A percentile compares a stretch with the other conserved stretches of the same genome.
Conservation (phyloP, 192 early-diverging fungal species). For the Allomyces macrogynus region DNA sequence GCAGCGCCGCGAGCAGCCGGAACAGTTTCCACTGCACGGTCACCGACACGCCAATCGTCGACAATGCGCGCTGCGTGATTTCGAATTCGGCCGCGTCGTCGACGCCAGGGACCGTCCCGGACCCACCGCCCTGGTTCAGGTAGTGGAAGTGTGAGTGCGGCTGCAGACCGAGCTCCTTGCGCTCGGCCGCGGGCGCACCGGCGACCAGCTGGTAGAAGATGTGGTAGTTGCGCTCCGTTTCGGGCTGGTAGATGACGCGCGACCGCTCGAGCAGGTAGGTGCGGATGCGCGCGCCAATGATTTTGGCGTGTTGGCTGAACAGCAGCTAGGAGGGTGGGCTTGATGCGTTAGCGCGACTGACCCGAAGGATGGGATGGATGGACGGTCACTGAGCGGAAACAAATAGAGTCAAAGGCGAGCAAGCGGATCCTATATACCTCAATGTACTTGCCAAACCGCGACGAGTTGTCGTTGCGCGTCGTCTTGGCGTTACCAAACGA, state of each 20-base stretch:
- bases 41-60: slow-evolving; percentile 67
- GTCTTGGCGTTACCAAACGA: slow-evolving; percentile 99
- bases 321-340: slow-evolving; percentile 35
- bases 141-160: slow-evolving; percentile 64
- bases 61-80: slow-evolving; percentile 63
- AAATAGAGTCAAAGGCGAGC: too few species aligned
- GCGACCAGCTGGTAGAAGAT: slow-evolving; percentile 98
- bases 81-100: slow-evolving; percentile 88
- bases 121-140: slow-evolving; percentile 60
- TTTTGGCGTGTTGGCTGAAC: slow-evolving; percentile 63
- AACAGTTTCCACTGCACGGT: slow-evolving; percentile 77
- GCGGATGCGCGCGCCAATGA: slow-evolving; percentile 82
- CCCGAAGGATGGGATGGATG: background rate
- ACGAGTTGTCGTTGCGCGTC: slow-evolving; percentile 95
- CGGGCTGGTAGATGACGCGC: slow-evolving; percentile 82
- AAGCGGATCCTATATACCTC: slow-evolving; percentile 20
- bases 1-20: slow-evolving; percentile 66
- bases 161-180: slow-evolving; percentile 59
- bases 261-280: slow-evolving; percentile 94
- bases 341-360: background rate
- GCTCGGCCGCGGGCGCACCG: slow-evolving; percentile 65
- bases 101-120: slow-evolving; percentile 60
- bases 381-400: background rate
- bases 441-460: slow-evolving; percentile 96
- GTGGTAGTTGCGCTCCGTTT: slow-evolving; percentile 91